phyloP scores from a whole-genome alignment of 129 eudicot species.

The Tanacetum coccineum region DNA sequence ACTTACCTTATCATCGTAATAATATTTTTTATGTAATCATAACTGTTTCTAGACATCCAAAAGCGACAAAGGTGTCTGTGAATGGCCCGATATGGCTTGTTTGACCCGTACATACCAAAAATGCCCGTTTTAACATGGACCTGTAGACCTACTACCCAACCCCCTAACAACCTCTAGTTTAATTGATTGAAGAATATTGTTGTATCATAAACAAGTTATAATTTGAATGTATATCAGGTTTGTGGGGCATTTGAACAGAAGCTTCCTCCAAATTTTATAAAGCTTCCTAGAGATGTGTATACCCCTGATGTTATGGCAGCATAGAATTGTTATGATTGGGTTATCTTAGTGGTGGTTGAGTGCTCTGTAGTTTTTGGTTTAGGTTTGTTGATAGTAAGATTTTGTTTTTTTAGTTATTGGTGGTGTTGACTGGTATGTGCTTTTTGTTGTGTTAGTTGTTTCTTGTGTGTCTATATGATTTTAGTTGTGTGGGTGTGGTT shows the following conservation, averaged over 20 bases:
- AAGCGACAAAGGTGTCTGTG: not conserved
- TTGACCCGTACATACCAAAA: too few relatives aligned
- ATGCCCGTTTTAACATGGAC: not conserved
- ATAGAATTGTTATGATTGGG: conserved; percentile 99
- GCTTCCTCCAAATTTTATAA: conserved; percentile 81
- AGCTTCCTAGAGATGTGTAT: conserved; percentile 86
- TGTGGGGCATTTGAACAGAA: conserved; percentile 84
- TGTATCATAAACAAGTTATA: not conserved
- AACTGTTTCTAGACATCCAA: too few relatives aligned
- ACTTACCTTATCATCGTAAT: not conserved
- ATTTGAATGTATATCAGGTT: conserved; percentile 45
- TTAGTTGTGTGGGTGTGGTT: too few relatives aligned
- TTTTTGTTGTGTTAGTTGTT: too few relatives aligned
- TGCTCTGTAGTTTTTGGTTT: too few relatives aligned
- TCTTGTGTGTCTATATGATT: too few relatives aligned
- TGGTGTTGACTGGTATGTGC: too few relatives aligned
- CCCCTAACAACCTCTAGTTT: not conserved
- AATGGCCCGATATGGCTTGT: not conserved
- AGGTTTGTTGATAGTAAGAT: too few relatives aligned
- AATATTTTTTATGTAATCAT: too few relatives aligned
- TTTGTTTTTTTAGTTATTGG: too few relatives aligned
- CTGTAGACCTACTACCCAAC: not conserved
- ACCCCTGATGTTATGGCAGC: conserved; percentile 98
- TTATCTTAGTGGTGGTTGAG: conserved; percentile 48
- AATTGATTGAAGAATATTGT: not conserved